Conservation (phyloP, 2,329 filamentous ascomycete genomes). For the Calcarisporium arbuscula region DNA sequence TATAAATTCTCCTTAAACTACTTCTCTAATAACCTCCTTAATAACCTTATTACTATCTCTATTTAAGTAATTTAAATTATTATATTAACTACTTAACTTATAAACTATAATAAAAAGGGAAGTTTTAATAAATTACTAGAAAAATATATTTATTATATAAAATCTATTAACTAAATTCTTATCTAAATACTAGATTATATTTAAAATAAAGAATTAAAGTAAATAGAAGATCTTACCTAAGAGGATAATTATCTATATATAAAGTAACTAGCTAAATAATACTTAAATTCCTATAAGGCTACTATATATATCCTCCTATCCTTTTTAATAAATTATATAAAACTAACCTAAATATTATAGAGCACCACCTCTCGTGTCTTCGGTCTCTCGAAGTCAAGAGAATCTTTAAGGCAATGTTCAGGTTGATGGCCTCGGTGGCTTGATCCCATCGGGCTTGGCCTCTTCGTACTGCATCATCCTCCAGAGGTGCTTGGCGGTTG, state of each 20-base stretch:
- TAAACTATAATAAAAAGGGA: slow-evolving; percentile 9
- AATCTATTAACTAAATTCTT: background rate
- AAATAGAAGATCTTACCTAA: slow-evolving; percentile 15
- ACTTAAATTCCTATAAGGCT: slow-evolving; percentile 5
- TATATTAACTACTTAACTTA: too few species aligned
- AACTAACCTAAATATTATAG: slow-evolving; percentile 3
- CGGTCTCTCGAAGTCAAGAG: slow-evolving; percentile 1
- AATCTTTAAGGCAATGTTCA: background rate
- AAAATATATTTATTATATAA: slow-evolving; percentile 6
- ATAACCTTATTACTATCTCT: too few species aligned
- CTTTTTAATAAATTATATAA: background rate
- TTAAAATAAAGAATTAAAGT: slow-evolving; percentile 15
- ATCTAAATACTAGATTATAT: slow-evolving; percentile 10
- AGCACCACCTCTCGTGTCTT: slow-evolving; percentile 9
- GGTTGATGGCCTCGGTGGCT: slow-evolving; percentile 1
- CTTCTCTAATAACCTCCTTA: too few species aligned
- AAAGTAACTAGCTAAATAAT: slow-evolving; percentile 7
- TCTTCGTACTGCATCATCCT: too few species aligned
- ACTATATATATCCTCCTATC: slow-evolving; percentile 8
- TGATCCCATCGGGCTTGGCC: slow-evolving; percentile 3
- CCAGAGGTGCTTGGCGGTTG: too few species aligned
- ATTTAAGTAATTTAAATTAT: too few species aligned
- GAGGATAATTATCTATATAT: slow-evolving; percentile 16
- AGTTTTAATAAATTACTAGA: slow-evolving; percentile 12
- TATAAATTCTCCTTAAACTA: too few species aligned